These are phyloP conservation scores for Suhomyces prunicola DNA, from an alignment of 805 yeast species.

Conservation along the genomic window DNA sequence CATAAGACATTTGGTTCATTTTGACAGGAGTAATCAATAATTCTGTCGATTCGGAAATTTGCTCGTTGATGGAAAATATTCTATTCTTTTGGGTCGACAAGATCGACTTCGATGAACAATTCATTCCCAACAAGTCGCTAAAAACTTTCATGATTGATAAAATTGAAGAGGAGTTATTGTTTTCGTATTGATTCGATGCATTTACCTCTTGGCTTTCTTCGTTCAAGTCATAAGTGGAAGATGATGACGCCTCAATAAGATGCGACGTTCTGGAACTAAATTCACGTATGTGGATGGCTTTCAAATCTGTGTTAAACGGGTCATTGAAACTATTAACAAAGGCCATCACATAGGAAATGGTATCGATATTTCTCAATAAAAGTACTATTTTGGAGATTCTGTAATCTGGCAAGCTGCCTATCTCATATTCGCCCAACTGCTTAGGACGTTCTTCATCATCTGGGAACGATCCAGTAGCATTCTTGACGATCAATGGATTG, in stretches of 20 bases:
- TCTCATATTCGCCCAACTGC: slow-evolving; percentile 5
- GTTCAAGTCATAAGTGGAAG: slow-evolving; percentile 19
- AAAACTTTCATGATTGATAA: slow-evolving; percentile 34
- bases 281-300: slow-evolving; percentile 55
- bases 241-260: slow-evolving; percentile 57
- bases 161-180: slow-evolving; percentile 29
- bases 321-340: slow-evolving; percentile 27
- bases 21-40: slow-evolving; percentile 25
- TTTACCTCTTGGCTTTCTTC: slow-evolving; percentile 6
- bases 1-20: slow-evolving; percentile 14
- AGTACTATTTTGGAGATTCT: slow-evolving; percentile 23
- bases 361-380: slow-evolving; percentile 29
- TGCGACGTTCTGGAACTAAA: slow-evolving; percentile 69
- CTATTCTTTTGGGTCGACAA: slow-evolving; percentile 31
- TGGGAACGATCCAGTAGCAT: slow-evolving; percentile 6
- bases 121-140: slow-evolving; percentile 28
- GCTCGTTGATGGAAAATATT: slow-evolving; percentile 30
- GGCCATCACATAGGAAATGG: slow-evolving; percentile 32
- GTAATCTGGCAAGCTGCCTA: slow-evolving; percentile 18
- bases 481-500: slow-evolving; percentile 1
- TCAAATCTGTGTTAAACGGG: slow-evolving; percentile 27
- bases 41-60: slow-evolving; percentile 22
- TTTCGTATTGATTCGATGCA: slow-evolving; percentile 21
- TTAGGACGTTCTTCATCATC: not conserved
- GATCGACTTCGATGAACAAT: slow-evolving; percentile 26